phyloP scores from a whole-genome alignment of 495 filamentous ascomycete genomes.

The Cetradonia linearis region DNA sequence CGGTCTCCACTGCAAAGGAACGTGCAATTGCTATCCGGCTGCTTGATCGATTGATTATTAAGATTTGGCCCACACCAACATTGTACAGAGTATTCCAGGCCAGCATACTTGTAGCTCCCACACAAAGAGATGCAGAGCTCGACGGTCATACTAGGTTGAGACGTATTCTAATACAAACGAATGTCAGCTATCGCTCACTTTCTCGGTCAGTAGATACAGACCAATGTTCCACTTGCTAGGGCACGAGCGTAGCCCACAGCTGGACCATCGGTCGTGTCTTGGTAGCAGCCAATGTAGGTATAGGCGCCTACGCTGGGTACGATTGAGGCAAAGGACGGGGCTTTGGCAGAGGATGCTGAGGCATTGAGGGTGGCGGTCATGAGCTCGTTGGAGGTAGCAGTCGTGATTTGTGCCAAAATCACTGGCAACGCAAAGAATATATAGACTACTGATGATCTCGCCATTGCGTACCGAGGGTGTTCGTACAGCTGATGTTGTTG shows the following conservation, averaged over 20 bases:
- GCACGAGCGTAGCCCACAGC: conserved; percentile 18
- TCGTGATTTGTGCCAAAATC: background rate
- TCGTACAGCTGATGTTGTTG: background rate
- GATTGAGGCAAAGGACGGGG: conserved; percentile 13
- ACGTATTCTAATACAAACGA: conserved; percentile 16
- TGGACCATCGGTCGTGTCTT: conserved; percentile 25
- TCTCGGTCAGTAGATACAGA: conserved; percentile 3
- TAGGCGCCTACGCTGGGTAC: conserved; percentile 21
- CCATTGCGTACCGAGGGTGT: background rate
- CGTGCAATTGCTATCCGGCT: conserved; percentile 21
- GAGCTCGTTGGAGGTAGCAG: background rate
- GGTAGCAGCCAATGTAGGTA: conserved; percentile 30
- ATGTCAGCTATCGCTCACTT: background rate
- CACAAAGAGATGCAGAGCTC: conserved; percentile 25
- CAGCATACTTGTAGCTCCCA: conserved; percentile 25
- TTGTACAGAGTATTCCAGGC: conserved; percentile 28
- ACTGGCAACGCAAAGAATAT: background rate
- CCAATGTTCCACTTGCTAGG: conserved; percentile 22
- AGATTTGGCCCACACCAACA: conserved; percentile 26
- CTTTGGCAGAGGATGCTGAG: background rate
- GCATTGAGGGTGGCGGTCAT: background rate
- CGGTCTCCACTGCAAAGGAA: conserved; percentile 24
- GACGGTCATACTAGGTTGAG: conserved; percentile 27
- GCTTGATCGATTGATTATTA: conserved; percentile 18
- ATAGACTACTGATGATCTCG: background rate